Base-by-base conservation (phyloP, 352 stramenopile genomes). In the Salisapilia sapeloensis region DNA sequence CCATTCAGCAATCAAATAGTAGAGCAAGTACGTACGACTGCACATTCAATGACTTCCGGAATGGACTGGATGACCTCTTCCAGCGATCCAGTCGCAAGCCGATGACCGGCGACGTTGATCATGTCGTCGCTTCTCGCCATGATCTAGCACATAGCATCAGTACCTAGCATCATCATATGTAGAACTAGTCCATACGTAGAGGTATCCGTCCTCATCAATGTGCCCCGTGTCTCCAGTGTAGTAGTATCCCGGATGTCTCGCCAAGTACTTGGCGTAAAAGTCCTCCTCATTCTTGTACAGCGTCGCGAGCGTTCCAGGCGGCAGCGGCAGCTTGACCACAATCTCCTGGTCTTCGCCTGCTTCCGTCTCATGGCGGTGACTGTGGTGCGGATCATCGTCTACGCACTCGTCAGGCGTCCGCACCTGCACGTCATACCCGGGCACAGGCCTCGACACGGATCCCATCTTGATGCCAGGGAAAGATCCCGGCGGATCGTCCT, bases 91-190 rank as follows among this genome's bases (percentile, higher is more conserved):
- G 79, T 93, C 26, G 58, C 79, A 4, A 96, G 60, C 12, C 82
- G 59, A 38, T 96, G 82, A 4, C 79, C 83, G 0, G 79, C 63
- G 20, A 87, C 75, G 32, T 94, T 94, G 37, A 96, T 93, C 25
- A 93, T 64, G 43, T 96, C 83, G 50, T 96, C 82, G 5, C 70
- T 90, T 46, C 84, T 50, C 7, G 66, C 80, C 77, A 94, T 94
- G 21, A 96, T 77, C 64, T 80, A 36, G 0, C n/a, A n/a, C n/a
- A n/a, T n/a, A n/a, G n/a, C n/a, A n/a, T n/a, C n/a, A n/a, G 10
- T 14, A 10, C 7, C 21, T 12, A 17, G 18, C 10, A 38, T 24
- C 27, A 17, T 10, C 8, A 16, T 41, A 9, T 27, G 14, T 4
- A 4, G 16, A 12, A 9, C 17, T 14, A 7, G 4, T 12, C 53